Conservation (phyloP, 2,329 filamentous ascomycete genomes). For the Ophiostoma novo-ulmi region DNA sequence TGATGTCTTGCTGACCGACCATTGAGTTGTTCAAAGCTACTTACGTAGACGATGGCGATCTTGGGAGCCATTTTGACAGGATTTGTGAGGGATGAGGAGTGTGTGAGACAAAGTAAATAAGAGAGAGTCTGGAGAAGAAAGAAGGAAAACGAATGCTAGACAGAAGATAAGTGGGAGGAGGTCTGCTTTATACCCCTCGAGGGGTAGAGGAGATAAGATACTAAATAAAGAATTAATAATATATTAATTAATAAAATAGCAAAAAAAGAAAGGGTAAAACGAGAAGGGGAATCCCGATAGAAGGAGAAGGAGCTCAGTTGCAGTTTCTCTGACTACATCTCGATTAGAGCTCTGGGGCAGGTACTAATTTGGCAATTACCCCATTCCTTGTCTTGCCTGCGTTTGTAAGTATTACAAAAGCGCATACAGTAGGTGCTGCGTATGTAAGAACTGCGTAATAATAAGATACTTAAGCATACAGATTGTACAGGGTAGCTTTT, state of each 20-base stretch:
- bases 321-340: background rate
- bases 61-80: conserved; percentile 65
- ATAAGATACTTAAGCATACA: background rate
- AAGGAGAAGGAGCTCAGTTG: background rate
- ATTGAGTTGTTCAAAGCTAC: conserved; percentile 35
- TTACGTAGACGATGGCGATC: conserved; percentile 83
- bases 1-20: too few species aligned
- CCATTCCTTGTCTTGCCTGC: background rate
- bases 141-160: conserved; percentile 3
- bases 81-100: conserved; percentile 13
- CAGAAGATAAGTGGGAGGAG: conserved; percentile 10
- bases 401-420: conserved; percentile 16
- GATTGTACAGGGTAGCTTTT: too few species aligned
- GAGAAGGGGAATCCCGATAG: background rate
- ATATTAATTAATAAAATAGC: background rate
- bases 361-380: background rate
- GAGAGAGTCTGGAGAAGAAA: background rate
- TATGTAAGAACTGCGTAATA: conserved; percentile 5
- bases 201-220: background rate
- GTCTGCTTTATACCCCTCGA: conserved; percentile 18
- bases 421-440: conserved; percentile 12
- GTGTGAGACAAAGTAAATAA: background rate
- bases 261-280: background rate
- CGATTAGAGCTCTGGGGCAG: background rate
- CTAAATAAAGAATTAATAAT: background rate